Evolutionary conservation across 2,329 filamentous ascomycete genomes (phyloP), one percentile per base, ranked within the genome.

Genomic region (Penicillium sp.): DNA sequence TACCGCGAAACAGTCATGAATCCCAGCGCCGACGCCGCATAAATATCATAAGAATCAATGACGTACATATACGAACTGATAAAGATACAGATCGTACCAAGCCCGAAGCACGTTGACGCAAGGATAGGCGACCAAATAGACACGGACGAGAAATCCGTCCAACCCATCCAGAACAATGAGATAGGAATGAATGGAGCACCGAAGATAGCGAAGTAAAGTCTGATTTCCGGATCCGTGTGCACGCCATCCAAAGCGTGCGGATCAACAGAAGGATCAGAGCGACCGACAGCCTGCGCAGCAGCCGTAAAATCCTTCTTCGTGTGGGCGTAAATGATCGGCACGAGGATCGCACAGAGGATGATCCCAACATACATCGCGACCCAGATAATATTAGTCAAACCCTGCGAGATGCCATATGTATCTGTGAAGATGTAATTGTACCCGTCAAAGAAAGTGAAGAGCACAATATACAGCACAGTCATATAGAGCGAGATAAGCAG

Each of bases 141-240:
- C 23, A 83, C 78, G 2, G 55, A 67, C 12, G 45, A 25, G 33
- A 59, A 67, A 37, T 66, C 63, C 0, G 79, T 83, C 83, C 82
- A 85, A 0, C 76, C 83, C 70, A 86, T 82, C 82, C 82, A 85
- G 63, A 86, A 85, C 5, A 85, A 69, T 1, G 73, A 74, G 27
- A 84, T 71, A 0, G 82, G 82, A 5, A 85, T 77, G 0, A 76
- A 68, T 0, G 80, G 77, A 0, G 80, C 76, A 0, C 78, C 77
- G 1, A 82, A 66, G 69, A 85, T 85, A 4, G 77, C 76, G 48
- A 78, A 83, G 76, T 77, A 84, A 0, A 86, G 72, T 4, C 82
- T 73, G 41, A 82, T 80, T 54, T 86, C 83, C 0, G 82, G 82
- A 3, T 77, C 53, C 0, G 61, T 63, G 68, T 57, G 60, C 12